Evolutionary conservation across 176 grass and related monocot genomes (phyloP).

Genomic region (Zea mays): Zm-B73-REFERENCE-NAM-5.0 NC_050104.1:160860501-160861000

Average conservation of each 20-base stretch:
- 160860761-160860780: not conserved
- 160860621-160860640: too few species aligned
- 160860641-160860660: too few species aligned
- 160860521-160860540: too few species aligned
- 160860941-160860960: too few species aligned
- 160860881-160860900: too few species aligned
- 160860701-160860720: not conserved
- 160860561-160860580: not conserved
- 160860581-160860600: not conserved
- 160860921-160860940: too few species aligned
- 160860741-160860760: not conserved
- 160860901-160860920: not conserved
- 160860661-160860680: too few species aligned
- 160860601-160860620: not conserved
- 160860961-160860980: too few species aligned
- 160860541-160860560: not conserved
- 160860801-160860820: not conserved
- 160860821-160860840: not conserved
- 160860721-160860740: too few species aligned
- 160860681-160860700: not conserved
- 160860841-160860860: not conserved
- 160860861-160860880: too few species aligned
- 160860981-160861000: too few species aligned
- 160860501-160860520: too few species aligned
- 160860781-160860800: not conserved